phyloP scores from a whole-genome alignment of 2,329 filamentous ascomycete species.

The Calonectria crousiana region DNA sequence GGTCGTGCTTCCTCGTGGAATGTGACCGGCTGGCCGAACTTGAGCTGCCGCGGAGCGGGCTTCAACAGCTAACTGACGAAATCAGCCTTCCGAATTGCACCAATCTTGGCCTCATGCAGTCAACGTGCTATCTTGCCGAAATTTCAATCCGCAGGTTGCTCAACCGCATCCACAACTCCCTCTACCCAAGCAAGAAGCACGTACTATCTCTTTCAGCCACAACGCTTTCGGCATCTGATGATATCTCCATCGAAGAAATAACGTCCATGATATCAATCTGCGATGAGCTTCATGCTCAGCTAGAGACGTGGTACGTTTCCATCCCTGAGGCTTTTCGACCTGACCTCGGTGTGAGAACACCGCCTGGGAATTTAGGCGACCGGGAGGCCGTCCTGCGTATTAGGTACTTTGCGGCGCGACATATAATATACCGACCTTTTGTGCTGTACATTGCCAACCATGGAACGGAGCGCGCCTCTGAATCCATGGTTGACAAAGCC shows the following conservation, averaged over 20 bases:
- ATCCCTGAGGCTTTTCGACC: conserved; percentile 48
- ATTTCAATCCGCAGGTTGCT: conserved; percentile 48
- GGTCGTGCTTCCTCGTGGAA: conserved; percentile 49
- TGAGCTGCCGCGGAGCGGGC: conserved; percentile 48
- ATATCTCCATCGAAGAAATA: conserved; percentile 45
- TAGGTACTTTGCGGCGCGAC: conserved; percentile 48
- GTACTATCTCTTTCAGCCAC: conserved; percentile 41
- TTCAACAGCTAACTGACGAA: conserved; percentile 47
- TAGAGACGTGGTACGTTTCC: conserved; percentile 48
- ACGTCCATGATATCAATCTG: conserved; percentile 43
- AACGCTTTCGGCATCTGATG: conserved; percentile 40
- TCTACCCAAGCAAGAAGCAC: conserved; percentile 45
- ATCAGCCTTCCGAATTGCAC: conserved; percentile 45
- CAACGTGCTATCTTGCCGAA: conserved; percentile 48
- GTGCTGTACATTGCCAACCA: conserved; percentile 45
- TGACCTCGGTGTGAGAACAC: conserved; percentile 29
- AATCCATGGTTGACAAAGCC: conserved; percentile 44
- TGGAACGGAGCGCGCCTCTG: conserved; percentile 26
- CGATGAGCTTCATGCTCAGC: conserved; percentile 47
- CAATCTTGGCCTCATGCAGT: conserved; percentile 41
- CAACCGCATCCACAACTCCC: conserved; percentile 49
- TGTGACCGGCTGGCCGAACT: conserved; percentile 49
- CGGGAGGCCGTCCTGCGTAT: conserved; percentile 45
- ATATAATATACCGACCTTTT: conserved; percentile 51
- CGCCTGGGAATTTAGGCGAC: conserved; percentile 36